Base-by-base conservation (phyloP, 2,329 filamentous ascomycete genomes). In the Clonostachys byssicola region DNA sequence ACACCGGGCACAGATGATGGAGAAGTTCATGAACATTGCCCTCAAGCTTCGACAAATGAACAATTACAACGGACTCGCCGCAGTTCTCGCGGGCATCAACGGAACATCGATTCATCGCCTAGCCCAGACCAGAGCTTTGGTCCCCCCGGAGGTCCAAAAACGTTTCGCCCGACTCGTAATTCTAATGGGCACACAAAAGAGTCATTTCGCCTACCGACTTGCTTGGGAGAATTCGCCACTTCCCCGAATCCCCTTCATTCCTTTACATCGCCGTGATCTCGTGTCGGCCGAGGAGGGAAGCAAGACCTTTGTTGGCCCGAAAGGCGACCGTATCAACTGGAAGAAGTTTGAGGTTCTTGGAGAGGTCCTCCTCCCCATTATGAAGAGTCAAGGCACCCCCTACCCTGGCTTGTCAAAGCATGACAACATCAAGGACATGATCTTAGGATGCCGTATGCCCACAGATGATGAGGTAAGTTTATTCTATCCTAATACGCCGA, bases 291-390 rank as follows among this genome's bases (percentile, higher is more conserved):
- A 95, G 60, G 89, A 96, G 66, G 94, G 92, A 34, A 96, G 94
- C 65, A 83, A 82, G 59, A 97, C 94, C 0, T 92, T 96, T 63
- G 74, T 97, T 2, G 89, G 88, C 8, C 76, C 80, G 3, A 77
- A 82, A 50, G 81, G 76, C 53, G 81, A 89, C 52, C 77, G 89
- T 45, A 89, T 99, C 62, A 97, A 97, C 63, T 99, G 94, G 94
- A 91, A 87, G 67, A 99, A 99, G 63, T 99, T 97, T 59, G 92
- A 97, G 66, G 86, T 99, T 34, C 84, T 97, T 67, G 92, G 92
- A 7, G 92, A 97, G 56, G 88, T 96, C 6, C 79, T 97, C 46
- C 75, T 96, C 50, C 87, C 89, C 3, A 85, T 99, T 47, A 95
- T 96, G 79, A 87, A 86, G 67, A 96, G 92, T 59, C 92, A 97